Evolutionary conservation across 495 filamentous ascomycete genomes (phyloP), one percentile per base, ranked within the genome.

Genomic region (Penicillium bovifimosum): DNA sequence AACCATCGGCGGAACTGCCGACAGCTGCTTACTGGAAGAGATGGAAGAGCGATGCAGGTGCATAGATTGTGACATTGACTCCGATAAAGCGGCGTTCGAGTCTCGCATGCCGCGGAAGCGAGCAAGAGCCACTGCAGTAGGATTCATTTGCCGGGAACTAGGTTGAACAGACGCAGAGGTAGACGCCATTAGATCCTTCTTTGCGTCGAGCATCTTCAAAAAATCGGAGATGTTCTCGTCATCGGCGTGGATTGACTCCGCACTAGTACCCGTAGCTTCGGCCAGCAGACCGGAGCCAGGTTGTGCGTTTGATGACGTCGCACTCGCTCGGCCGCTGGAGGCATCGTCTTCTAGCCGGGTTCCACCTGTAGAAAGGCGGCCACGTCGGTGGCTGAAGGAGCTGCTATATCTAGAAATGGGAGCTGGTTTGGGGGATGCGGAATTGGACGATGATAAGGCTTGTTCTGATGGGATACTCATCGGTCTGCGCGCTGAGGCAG

Each of bases 211-310:
- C 63, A 87, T 76, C 55, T 91, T 93, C 46, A 97, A 66, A 61
- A 96, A 98, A 31, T 96, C 91, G 0, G 88, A 89, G 28, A 96
- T 93, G 42, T 91, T 87, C 54, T 95, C 90, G 62, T 95, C 90
- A 59, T 96, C 91, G 2, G 85, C 86, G 50, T 87, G 86, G 26
- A 91, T 79, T 0, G 88, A 92, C 16, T 87, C 86, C 0, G 86
- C 88, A 66, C 87, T 92, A 8, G 77, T 84, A 7, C 78, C 85
- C 9, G 77, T 84, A 13, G 84, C 81, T 61, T 96, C 90, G 9
- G 87, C 78, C 32, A 95, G 78, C 16, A 91, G 70, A 9, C 87
- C 91, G 20, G 91, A 96, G 17, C 90, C 90, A 13, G 89, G 91
- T 56, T 95, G 90, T 31, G 81, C 88, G 40, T 76, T 77, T 7